A percentile compares a stretch with the other conserved stretches of the same genome.
phyloP scores from a whole-genome alignment of 2,329 filamentous ascomycete genomes.

The Cytospora piceicola region DNA sequence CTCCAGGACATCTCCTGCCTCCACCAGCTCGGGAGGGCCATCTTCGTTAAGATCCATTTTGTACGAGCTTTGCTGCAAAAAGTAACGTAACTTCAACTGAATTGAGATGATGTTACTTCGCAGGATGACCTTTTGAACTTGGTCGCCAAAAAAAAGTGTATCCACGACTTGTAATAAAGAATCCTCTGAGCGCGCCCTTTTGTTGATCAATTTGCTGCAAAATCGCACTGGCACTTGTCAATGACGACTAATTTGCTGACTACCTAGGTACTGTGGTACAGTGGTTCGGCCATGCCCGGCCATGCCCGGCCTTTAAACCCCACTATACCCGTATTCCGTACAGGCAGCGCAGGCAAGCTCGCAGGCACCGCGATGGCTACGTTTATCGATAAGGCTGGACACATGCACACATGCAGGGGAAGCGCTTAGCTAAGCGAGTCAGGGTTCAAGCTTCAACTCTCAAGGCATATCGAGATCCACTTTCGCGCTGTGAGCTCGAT shows the following conservation, averaged over 20 bases:
- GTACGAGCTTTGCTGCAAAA: background rate
- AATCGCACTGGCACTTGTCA: background rate
- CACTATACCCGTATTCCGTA: background rate
- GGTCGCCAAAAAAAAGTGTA: background rate
- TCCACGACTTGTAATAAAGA: background rate
- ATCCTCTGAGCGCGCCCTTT: background rate
- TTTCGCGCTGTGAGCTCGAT: slow-evolving; percentile 5
- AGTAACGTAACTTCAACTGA: no score
- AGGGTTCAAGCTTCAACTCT: slow-evolving; percentile 26
- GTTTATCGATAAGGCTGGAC: slow-evolving; percentile 23
- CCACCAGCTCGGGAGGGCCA: slow-evolving; percentile 66
- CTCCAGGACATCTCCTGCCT: slow-evolving; percentile 46
- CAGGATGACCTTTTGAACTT: background rate
- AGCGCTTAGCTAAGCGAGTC: slow-evolving; percentile 22
- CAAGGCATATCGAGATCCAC: background rate
- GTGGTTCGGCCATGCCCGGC: background rate
- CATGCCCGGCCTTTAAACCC: background rate
- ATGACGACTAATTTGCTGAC: background rate
- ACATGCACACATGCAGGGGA: background rate
- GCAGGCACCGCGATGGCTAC: background rate
- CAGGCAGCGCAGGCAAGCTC: no score
- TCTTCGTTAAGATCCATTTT: slow-evolving; percentile 70
- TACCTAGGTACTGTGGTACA: background rate
- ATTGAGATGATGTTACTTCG: background rate
- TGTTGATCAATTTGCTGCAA: background rate